phyloP scores from a whole-genome alignment of 768 basidiomycete species.

The Pluteus cervinus region DNA sequence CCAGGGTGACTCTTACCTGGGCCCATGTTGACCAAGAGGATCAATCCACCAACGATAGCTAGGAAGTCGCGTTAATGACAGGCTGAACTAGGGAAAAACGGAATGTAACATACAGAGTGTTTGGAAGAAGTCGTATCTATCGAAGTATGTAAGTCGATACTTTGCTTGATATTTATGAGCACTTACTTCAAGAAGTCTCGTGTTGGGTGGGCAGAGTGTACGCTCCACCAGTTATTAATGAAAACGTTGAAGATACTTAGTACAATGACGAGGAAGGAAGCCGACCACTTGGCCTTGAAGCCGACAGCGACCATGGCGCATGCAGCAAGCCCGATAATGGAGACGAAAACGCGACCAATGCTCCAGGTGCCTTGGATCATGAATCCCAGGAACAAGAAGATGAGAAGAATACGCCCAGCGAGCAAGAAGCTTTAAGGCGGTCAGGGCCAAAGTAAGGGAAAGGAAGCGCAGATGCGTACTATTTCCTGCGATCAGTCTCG shows the following conservation, averaged over 20 bases:
- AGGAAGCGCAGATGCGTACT: conserved; percentile 46
- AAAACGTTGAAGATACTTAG: conserved; percentile 95
- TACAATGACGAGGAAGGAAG: conserved; percentile 88
- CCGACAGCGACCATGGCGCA: conserved; percentile 97
- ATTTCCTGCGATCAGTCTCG: conserved; percentile 97
- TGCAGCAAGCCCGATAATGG: conserved; percentile 83
- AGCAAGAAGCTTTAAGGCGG: conserved; percentile 75
- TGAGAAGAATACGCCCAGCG: conserved; percentile 92
- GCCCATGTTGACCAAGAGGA: conserved; percentile 97
- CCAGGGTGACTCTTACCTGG: conserved; percentile 53
- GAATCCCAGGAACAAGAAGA: conserved; percentile 99
- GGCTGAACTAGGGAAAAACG: not conserved
- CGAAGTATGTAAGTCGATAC: conserved; percentile 16
- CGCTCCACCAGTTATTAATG: conserved; percentile 98
- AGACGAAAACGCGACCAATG: conserved; percentile 79
- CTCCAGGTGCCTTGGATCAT: conserved; percentile 92
- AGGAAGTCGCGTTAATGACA: conserved; percentile 7
- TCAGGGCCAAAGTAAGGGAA: conserved; percentile 4
- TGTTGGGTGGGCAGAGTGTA: conserved; percentile 88
- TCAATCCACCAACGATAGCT: conserved; percentile 94
- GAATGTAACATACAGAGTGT: conserved; percentile 58
- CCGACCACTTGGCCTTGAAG: conserved; percentile 99
- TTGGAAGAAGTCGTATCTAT: conserved; percentile 98
- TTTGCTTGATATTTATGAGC: not conserved
- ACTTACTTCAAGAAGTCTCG: conserved; percentile 96